A percentile compares a stretch with the other conserved stretches of the same genome.
phyloP scores from a whole-genome alignment of 129 eudicot species.

The Artemisia annua region DNA sequence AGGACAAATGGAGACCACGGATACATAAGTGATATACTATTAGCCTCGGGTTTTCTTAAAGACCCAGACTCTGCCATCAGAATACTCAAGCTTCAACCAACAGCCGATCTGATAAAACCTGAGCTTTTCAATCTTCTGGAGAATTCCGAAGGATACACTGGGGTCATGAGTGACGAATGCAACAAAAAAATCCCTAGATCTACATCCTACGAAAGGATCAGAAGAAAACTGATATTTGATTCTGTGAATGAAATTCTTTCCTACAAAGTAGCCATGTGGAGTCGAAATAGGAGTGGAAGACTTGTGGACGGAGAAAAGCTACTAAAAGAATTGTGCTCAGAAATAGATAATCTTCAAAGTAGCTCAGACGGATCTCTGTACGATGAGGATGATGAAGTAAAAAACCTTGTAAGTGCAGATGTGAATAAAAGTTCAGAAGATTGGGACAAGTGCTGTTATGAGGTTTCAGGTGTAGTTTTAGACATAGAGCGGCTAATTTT shows the following conservation, averaged over 20 bases:
- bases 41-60: constrained; percentile 57
- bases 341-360: constrained; percentile 52
- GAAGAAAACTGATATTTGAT: constrained; percentile 69
- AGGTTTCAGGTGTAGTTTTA: constrained; percentile 65
- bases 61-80: constrained; percentile 39
- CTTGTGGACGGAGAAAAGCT: constrained; percentile 43
- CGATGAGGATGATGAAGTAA: constrained; percentile 55
- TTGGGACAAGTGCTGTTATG: constrained; percentile 49
- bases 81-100: constrained; percentile 44
- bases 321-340: constrained; percentile 52
- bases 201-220: constrained; percentile 37
- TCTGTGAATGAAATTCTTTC: constrained; percentile 67
- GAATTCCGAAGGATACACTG: constrained; percentile 26
- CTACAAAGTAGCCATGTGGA: constrained; percentile 39
- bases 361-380: constrained; percentile 34
- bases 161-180: constrained; percentile 8
- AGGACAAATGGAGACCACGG: constrained; percentile 41
- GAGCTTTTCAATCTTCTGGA: constrained; percentile 66
- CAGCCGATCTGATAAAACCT: constrained; percentile 55
- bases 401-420: constrained; percentile 52
- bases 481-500: constrained; percentile 81
- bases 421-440: constrained; percentile 45
- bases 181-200: constrained; percentile 16
- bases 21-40: constrained; percentile 59
- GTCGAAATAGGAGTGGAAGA: constrained; percentile 19